phyloP scores from a whole-genome alignment of 345 rosid genomes.

The Stellera chamaejasme region DNA sequence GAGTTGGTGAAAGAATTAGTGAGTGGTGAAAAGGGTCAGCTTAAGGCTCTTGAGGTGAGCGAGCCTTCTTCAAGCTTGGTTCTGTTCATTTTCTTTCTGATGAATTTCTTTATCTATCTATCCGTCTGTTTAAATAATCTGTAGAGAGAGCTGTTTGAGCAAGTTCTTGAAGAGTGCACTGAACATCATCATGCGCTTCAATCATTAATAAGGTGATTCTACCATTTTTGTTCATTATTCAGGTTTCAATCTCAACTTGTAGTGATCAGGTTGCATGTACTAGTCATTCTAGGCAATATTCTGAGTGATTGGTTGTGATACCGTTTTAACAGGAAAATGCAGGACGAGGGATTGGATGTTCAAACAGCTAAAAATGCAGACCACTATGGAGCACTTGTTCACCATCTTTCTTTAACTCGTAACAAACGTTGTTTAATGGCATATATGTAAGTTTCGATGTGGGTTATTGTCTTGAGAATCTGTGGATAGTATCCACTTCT shows the following conservation, averaged over 20 bases:
- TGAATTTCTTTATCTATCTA: not conserved
- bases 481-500: not conserved
- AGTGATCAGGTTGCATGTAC: not conserved
- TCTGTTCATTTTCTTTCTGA: not conserved
- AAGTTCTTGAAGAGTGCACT: conserved; percentile 47
- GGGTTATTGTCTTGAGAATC: conserved; percentile 4
- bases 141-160: conserved; percentile 53
- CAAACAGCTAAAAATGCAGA: conserved; percentile 73
- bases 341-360: conserved; percentile 76
- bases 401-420: conserved; percentile 78
- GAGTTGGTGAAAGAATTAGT: conserved; percentile 48
- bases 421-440: conserved; percentile 95
- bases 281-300: not conserved
- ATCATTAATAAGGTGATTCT: conserved; percentile 43
- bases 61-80: not conserved
- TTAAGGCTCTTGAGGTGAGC: conserved; percentile 46
- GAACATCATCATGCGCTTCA: conserved; percentile 51
- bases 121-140: not conserved
- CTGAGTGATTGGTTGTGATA: not conserved
- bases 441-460: conserved; percentile 48
- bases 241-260: not conserved
- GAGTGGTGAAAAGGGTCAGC: conserved; percentile 47
- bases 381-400: conserved; percentile 79
- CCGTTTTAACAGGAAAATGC: conserved; percentile 58
- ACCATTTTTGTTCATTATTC: not conserved